A percentile compares a stretch with the other conserved stretches of the same genome.
Evolutionary conservation across 768 basidiomycete genomes (phyloP).

Genomic region (Hericium rajendrae): DNA sequence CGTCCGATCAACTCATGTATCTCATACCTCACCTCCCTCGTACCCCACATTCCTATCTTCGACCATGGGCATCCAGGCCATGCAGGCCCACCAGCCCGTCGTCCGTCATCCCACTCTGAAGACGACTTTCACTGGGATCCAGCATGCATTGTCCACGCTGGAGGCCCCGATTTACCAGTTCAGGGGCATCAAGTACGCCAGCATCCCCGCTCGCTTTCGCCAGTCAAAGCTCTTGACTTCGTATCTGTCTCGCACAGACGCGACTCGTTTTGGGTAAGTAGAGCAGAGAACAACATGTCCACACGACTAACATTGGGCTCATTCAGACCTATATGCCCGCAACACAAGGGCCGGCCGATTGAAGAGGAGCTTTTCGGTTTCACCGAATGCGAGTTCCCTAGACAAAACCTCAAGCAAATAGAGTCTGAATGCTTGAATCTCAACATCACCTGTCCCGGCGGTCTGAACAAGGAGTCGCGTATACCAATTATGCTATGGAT

Average conservation of each 20-base stretch:
- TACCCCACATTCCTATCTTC: no score
- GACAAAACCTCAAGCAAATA: slow-evolving; percentile 48
- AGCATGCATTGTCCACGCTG: slow-evolving; percentile 49
- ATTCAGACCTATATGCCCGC: slow-evolving; percentile 67
- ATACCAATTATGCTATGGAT: slow-evolving; percentile 79
- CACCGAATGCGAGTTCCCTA: slow-evolving; percentile 39
- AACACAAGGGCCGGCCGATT: slow-evolving; percentile 35
- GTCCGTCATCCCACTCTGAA: slow-evolving; percentile 46
- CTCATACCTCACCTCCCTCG: no score
- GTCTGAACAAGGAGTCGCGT: slow-evolving; percentile 39
- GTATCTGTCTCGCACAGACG: slow-evolving; percentile 51
- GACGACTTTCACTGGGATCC: slow-evolving; percentile 58
- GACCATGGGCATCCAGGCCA: slow-evolving; percentile 5
- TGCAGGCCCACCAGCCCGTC: slow-evolving; percentile 16
- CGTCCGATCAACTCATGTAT: no score
- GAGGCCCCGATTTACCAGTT: slow-evolving; percentile 57
- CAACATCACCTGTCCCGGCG: slow-evolving; percentile 69
- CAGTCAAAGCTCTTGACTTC: slow-evolving; percentile 54
- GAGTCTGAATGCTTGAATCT: slow-evolving; percentile 77
- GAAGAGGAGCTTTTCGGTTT: slow-evolving; percentile 60
- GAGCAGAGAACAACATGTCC: not conserved
- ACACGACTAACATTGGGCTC: not conserved
- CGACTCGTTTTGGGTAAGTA: slow-evolving; percentile 57
- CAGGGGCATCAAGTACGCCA: slow-evolving; percentile 71
- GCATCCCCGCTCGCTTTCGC: slow-evolving; percentile 64